phyloP scores from a whole-genome alignment of 768 basidiomycete genomes.

The Hygrophorus pudorinus region DNA sequence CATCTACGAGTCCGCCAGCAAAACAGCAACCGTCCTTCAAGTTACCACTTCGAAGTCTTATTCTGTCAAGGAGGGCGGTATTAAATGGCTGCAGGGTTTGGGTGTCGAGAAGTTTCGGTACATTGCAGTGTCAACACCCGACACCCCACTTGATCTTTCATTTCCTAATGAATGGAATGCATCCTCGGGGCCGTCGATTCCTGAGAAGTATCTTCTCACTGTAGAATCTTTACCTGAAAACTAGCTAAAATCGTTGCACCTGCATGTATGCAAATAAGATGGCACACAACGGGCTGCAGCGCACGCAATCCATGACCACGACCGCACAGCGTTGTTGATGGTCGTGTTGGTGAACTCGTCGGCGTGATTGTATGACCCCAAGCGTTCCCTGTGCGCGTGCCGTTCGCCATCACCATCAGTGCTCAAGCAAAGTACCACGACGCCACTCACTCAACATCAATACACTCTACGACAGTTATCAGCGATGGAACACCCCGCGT shows the following conservation, averaged over 20 bases:
- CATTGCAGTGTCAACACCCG: constrained; percentile 6
- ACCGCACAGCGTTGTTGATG: no score
- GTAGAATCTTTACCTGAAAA: constrained; percentile 5
- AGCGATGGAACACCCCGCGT: no score
- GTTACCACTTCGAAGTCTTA: constrained; percentile 7
- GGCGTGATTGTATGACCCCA: no score
- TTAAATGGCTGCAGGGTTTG: constrained; percentile 4
- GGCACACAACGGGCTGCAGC: no score
- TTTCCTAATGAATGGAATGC: constrained; percentile 10
- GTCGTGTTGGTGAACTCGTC: no score
- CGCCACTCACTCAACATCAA: no score
- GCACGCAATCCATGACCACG: no score
- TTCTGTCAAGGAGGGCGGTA: constrained; percentile 5
- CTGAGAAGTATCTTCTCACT: constrained; percentile 7
- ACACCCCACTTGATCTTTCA: constrained; percentile 6
- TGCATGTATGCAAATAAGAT: no score
- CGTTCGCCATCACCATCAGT: no score
- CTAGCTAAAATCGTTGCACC: constrained; percentile 3
- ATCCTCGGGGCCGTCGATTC: constrained; percentile 6
- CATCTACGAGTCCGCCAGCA: constrained; percentile 10
- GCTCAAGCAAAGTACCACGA: no score
- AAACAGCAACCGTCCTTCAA: constrained; percentile 10
- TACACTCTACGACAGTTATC: no score
- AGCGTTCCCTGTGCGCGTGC: no score
- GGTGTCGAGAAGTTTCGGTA: constrained; percentile 8